These are phyloP conservation scores for Antarctomyces pellizariae DNA, from an alignment of 495 filamentous ascomycete genomes.

Conservation along the genomic window DNA sequence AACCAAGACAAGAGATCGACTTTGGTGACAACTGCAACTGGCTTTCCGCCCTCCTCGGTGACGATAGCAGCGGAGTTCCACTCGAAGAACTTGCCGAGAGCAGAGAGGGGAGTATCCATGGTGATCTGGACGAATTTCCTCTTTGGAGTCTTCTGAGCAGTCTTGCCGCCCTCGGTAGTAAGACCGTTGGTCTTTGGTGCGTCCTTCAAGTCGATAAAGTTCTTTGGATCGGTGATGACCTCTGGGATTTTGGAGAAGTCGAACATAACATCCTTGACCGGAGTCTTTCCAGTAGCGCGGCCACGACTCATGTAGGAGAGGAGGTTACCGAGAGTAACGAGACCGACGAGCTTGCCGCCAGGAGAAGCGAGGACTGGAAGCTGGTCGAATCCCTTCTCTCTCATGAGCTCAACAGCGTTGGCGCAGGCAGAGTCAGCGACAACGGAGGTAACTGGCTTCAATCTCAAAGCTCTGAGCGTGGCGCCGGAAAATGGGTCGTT, in stretches of 20 bases:
- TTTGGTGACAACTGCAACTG: constrained; percentile 84
- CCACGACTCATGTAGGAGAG: constrained; percentile 69
- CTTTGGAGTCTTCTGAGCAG: constrained; percentile 19
- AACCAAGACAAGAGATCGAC: constrained; percentile 88
- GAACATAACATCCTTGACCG: constrained; percentile 85
- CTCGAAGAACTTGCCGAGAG: constrained; percentile 79
- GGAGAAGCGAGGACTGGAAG: constrained; percentile 62
- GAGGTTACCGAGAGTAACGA: constrained; percentile 87
- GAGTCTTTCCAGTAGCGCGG: constrained; percentile 43
- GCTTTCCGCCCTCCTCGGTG: constrained; percentile 46
- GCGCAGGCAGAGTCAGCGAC: constrained; percentile 40
- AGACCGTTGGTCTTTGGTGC: constrained; percentile 8
- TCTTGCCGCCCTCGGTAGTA: constrained; percentile 3
- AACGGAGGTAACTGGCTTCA: constrained; percentile 83
- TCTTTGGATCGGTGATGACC: constrained; percentile 57
- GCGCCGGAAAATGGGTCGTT: constrained; percentile 41
- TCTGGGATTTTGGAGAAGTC: constrained; percentile 70
- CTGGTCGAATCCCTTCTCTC: constrained; percentile 90
- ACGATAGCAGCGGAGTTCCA: constrained; percentile 94
- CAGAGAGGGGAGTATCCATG: constrained; percentile 59
- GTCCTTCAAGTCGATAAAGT: constrained; percentile 9
- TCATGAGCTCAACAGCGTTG: constrained; percentile 87
- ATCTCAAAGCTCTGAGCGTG: constrained; percentile 54
- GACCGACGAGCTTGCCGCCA: constrained; percentile 52
- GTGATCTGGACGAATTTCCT: constrained; percentile 86